Conservation (phyloP, 345 rosid species). For the Gossypium arboreum region DNA sequence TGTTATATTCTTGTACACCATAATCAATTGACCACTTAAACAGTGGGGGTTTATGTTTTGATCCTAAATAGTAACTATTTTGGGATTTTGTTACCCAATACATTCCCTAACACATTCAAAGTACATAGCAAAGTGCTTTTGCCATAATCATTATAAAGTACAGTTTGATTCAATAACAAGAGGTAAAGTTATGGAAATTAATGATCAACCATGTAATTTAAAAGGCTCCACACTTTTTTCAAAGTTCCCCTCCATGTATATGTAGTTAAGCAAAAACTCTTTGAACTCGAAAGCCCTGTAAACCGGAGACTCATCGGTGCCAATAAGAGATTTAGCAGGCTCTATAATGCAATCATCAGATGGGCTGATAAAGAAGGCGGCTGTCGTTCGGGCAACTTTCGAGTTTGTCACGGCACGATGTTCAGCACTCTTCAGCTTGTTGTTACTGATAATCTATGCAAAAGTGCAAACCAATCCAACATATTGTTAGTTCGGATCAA, state of each 20-base stretch:
- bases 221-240: constrained; percentile 11
- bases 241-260: neutral
- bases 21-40: too few species aligned
- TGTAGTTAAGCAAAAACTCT: neutral
- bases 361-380: constrained; percentile 18
- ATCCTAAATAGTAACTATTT: too few species aligned
- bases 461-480: neutral
- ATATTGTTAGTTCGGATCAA: too few species aligned
- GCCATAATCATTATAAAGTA: too few species aligned
- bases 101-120: too few species aligned
- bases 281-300: constrained; percentile 12
- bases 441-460: constrained; percentile 19
- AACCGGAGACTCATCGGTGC: constrained; percentile 5
- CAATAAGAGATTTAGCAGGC: constrained; percentile 12
- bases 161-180: too few species aligned
- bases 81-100: too few species aligned
- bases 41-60: too few species aligned
- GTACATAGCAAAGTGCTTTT: too few species aligned
- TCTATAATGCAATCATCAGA: constrained; percentile 8
- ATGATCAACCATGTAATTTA: neutral
- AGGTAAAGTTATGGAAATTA: too few species aligned
- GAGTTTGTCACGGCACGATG: constrained; percentile 32
- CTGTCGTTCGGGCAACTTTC: constrained; percentile 16
- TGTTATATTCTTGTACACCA: too few species aligned
- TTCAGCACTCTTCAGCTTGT: constrained; percentile 28